A percentile compares a stretch with the other conserved stretches of the same genome.
Evolutionary conservation across 192 early-diverging fungal genomes (phyloP).

Genomic region (Ambispora gerdemannii): DNA sequence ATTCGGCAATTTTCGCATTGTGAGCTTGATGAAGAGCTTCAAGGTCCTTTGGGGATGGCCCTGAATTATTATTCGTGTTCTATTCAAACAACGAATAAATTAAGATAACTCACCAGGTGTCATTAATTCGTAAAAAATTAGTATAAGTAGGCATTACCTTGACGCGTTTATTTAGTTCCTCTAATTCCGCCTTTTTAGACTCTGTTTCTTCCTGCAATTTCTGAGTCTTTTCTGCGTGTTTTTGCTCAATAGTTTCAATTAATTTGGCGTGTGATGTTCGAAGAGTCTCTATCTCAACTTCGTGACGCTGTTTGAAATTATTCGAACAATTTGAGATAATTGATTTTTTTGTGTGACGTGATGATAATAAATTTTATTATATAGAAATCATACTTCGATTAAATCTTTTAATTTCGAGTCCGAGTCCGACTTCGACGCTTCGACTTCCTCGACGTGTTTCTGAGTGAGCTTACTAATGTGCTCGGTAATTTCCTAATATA

Average conservation of each 20-base stretch:
- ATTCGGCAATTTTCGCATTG: conserved; percentile 28
- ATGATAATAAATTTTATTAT: no score
- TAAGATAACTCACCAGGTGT: no score
- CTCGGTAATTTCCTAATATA: conserved; percentile 14
- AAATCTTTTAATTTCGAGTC: not conserved
- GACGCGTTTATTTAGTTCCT: conserved; percentile 22
- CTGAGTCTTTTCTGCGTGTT: conserved; percentile 3
- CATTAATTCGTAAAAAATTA: no score
- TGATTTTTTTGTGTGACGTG: not conserved
- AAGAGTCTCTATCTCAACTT: conserved; percentile 25
- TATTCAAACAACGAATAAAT: no score
- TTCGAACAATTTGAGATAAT: not conserved
- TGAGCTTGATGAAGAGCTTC: conserved; percentile 26
- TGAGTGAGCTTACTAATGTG: not conserved
- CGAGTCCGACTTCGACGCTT: not conserved
- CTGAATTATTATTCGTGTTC: no score
- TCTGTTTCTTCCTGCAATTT: conserved; percentile 29
- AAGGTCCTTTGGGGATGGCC: conserved; percentile 21
- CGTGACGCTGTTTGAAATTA: not conserved
- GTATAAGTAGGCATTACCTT: no score
- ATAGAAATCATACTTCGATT: not conserved
- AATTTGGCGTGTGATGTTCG: conserved; percentile 6
- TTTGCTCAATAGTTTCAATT: no score
- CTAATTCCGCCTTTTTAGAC: conserved; percentile 33
- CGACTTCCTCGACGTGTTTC: not conserved